These are phyloP conservation scores for Cryomyces minteri DNA, from an alignment of 495 filamentous ascomycete species.

Conservation along the genomic window DNA sequence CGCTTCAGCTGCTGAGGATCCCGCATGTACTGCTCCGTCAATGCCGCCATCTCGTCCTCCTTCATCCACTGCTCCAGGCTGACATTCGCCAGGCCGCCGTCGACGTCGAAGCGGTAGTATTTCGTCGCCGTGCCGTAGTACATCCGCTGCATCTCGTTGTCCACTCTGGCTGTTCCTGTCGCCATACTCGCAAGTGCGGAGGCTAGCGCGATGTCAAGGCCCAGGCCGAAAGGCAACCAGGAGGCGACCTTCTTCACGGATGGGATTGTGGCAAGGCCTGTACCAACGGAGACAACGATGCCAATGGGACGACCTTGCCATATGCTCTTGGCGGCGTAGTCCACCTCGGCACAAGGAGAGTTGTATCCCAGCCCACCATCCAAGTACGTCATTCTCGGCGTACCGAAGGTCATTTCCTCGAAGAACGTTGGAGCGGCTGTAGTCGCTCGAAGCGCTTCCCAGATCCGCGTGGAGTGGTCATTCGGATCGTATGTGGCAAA, in stretches of 20 bases:
- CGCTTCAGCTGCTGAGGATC: conserved; percentile 11
- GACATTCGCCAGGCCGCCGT: conserved; percentile 13
- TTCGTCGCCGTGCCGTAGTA: conserved; percentile 10
- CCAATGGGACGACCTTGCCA: conserved; percentile 13
- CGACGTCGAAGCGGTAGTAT: conserved; percentile 17
- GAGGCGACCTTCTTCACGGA: conserved; percentile 11
- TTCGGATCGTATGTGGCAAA: too few relatives aligned
- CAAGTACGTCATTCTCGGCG: conserved; percentile 14
- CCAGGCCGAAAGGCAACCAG: conserved; percentile 15
- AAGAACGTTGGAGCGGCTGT: conserved; percentile 17
- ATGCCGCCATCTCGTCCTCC: conserved; percentile 15
- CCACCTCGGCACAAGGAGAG: conserved; percentile 15
- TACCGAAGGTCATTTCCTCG: conserved; percentile 17
- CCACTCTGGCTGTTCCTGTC: conserved; percentile 12
- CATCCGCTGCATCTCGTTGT: conserved; percentile 18
- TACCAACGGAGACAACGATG: conserved; percentile 15
- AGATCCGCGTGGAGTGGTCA: too few relatives aligned
- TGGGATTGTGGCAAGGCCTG: conserved; percentile 17
- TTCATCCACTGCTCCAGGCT: conserved; percentile 16
- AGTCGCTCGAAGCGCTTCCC: conserved; percentile 11
- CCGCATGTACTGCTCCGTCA: conserved; percentile 17
- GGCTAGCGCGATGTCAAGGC: conserved; percentile 12
- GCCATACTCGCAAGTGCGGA: conserved; percentile 15
- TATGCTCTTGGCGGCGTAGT: conserved; percentile 14
- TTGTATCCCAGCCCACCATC: conserved; percentile 20